Evolutionary conservation across 768 basidiomycete species (phyloP), one percentile per base, ranked within the genome.

Genomic region (Dioszegia crocea): DNA sequence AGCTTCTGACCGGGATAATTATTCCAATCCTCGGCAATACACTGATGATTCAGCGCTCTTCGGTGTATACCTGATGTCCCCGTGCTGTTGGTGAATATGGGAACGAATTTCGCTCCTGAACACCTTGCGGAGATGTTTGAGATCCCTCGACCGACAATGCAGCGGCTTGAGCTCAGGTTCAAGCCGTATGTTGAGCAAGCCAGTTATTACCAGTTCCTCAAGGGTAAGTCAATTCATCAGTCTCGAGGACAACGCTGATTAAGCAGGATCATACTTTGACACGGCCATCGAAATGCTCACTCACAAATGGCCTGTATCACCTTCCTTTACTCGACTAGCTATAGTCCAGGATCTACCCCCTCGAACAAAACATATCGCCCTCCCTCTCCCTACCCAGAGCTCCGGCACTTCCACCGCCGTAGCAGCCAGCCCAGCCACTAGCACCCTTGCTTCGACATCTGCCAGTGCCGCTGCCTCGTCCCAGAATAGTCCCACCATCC

Each of bases 221-320:
- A 85, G 79, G 76, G 87, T 84, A 57, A 50, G 74, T 59, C 21
- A 24, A 17, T 43, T n/a, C 41, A 16, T 9, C 33, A 6, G 33
- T 19, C 14, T 14, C 14, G 23, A 27, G 3, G 24, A 17, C 36
- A 12, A 19, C 9, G 38, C 51, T 40, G 8, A 39, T 21, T 14
- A 43, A n/a, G 24, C 85, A 85, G 91, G 91, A 23, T 83, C 85
- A 39, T 93, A 92, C 75, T 93, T 90, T 65, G 90, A 94, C 71
- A 85, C 84, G 2, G 80, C 83, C 0, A 79, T 92, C 3, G 72
- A 79, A 19, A 81, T 82, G 4, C 78, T 94, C 48, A 81, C 86
- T 3, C 78, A 76, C 3, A 44, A 51, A 27, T 90, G 89, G 87
- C 84, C 85, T 3, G 60, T 61, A 14, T 61, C 62, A 0, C 70